phyloP scores from a whole-genome alignment of 345 rosid genomes.

The Hibiscus syriacus region DNA sequence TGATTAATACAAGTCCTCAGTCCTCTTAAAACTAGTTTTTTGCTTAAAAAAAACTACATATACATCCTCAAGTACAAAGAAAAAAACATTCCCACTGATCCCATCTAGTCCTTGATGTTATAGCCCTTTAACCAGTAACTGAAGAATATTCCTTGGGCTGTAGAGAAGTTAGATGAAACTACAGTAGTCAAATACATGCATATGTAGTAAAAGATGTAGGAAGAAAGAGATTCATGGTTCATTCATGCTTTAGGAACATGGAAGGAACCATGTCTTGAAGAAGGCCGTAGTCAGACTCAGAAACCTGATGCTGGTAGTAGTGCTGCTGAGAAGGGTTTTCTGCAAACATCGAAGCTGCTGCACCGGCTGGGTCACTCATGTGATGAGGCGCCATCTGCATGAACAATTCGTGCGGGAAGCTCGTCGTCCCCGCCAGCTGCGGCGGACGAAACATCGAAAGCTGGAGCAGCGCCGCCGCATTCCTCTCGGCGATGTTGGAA shows the following conservation, averaged over 20 bases:
- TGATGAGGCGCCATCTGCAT: slow-evolving; percentile 23
- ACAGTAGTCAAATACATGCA: not conserved
- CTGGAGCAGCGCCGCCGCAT: slow-evolving; percentile 36
- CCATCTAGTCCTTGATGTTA: not conserved
- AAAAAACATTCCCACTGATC: not conserved
- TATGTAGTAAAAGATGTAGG: not conserved
- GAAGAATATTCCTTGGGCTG: slow-evolving; percentile 6
- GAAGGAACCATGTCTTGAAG: slow-evolving; percentile 77
- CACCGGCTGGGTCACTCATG: slow-evolving; percentile 15
- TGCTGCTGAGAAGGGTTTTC: slow-evolving; percentile 24
- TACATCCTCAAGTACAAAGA: not conserved
- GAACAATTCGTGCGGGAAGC: slow-evolving; percentile 35
- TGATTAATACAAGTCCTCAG: not conserved
- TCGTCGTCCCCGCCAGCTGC: slow-evolving; percentile 7
- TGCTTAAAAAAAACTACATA: not conserved
- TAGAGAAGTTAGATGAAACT: slow-evolving; percentile 3
- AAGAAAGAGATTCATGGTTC: slow-evolving; percentile 22
- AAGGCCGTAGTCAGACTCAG: slow-evolving; percentile 69
- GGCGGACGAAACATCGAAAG: slow-evolving; percentile 28
- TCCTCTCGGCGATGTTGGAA: slow-evolving; percentile 63
- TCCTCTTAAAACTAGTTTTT: not conserved
- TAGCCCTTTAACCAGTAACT: not conserved
- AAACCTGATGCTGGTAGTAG: slow-evolving; percentile 32
- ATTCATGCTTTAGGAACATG: slow-evolving; percentile 54
- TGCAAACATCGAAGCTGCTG: slow-evolving; percentile 19